Evolutionary conservation across 2,329 filamentous ascomycete genomes (phyloP), one percentile per base, ranked within the genome.

Genomic region (Neopestalotiopsis rosae): DNA sequence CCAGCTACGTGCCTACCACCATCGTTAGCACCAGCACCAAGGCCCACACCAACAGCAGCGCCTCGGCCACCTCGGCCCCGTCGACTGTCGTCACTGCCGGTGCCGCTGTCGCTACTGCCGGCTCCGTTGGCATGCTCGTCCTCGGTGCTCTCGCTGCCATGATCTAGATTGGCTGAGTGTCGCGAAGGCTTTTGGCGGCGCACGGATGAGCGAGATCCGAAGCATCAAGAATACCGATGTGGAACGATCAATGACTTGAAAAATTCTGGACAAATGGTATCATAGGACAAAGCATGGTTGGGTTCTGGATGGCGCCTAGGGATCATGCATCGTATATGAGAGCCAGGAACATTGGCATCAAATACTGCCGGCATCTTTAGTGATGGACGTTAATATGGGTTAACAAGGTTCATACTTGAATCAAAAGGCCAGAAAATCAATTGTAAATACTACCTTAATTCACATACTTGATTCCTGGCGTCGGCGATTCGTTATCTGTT

Each of bases 1-100:
- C 58, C 12, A 34, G 56, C 17, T 57, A 67, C 17, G 62, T 67
- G 40, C 62, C 57, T 57, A 68, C 49, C 56, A 66, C 68, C 38
- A 28, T 69, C 69, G 67, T 68, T 45, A 70, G 71, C 69, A 68
- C 72, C 68, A 69, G 57, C 66, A 68, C 62, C 61, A 65, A 71
- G 4, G 28, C 45, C 28, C 38, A 45, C 42, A 14, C 64, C 34
- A 69, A 63, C 67, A 24, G 57, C 63, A 69, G 63, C 42, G 17
- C 28, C 13, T 17, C 45, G 56, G 20, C 24, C 38, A 66, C 65
- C 49, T 30, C 68, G 2, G n/a, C 24, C 28, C 59, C 40, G 3
- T 56, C 65, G 6, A 62, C 61, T 40, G 61, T 67, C 38, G 61
- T 49, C n/a, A 63, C 65, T 32, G 38, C 66, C 24, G 68, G 61